Conservation (phyloP, 495 filamentous ascomycete species). For the Cudoniella acicularis region DNA sequence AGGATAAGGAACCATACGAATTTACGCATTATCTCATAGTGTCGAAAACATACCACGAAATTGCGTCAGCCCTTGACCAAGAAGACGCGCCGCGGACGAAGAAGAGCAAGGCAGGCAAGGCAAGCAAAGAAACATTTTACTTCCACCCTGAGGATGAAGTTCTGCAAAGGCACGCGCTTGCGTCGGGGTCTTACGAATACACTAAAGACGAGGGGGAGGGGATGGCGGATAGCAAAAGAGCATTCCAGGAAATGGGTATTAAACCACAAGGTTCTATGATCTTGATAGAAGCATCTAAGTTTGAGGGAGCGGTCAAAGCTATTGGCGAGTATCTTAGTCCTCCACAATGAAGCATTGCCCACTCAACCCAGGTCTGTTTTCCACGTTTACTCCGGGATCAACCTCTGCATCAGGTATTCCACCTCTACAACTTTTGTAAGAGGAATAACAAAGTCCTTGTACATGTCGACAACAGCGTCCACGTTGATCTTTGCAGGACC, state of each 20-base stretch:
- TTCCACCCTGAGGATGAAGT: slow-evolving; percentile 98
- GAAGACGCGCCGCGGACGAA: slow-evolving; percentile 66
- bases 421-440: slow-evolving; percentile 97
- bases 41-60: slow-evolving; percentile 85
- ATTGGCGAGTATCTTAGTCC: slow-evolving; percentile 64
- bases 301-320: slow-evolving; percentile 65
- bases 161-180: slow-evolving; percentile 66
- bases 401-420: slow-evolving; percentile 92
- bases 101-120: slow-evolving; percentile 65
- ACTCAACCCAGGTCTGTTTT: not conserved
- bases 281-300: slow-evolving; percentile 66
- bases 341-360: slow-evolving; percentile 22
- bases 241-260: slow-evolving; percentile 91
- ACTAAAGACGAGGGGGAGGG: slow-evolving; percentile 72
- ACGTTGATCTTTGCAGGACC: slow-evolving; percentile 74
- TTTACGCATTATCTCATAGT: slow-evolving; percentile 92
- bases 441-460: slow-evolving; percentile 92
- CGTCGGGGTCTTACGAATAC: slow-evolving; percentile 65
- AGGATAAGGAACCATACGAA: slow-evolving; percentile 87
- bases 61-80: slow-evolving; percentile 73
- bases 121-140: slow-evolving; percentile 59
- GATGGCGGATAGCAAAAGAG: slow-evolving; percentile 82
- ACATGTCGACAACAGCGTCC: slow-evolving; percentile 91
- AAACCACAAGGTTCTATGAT: slow-evolving; percentile 77
- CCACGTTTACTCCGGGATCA: slow-evolving; percentile 42